phyloP scores from a whole-genome alignment of 257 asterid genomes.

The Scutellaria barbata region DNA sequence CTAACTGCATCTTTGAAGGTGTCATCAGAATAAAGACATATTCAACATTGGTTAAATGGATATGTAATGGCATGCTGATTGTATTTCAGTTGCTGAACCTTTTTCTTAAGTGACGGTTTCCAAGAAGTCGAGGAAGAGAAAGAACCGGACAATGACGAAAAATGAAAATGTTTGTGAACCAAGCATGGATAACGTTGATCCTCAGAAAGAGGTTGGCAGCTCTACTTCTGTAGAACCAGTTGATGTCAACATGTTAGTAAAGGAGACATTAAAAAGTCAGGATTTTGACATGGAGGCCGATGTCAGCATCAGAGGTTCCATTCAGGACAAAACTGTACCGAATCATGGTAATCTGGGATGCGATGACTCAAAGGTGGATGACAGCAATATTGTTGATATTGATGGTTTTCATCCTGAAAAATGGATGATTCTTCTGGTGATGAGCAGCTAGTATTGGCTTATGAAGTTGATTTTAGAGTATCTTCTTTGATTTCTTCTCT shows the following conservation, averaged over 20 bases:
- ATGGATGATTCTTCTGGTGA: conserved; percentile 76
- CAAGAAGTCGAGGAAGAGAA: conserved; percentile 74
- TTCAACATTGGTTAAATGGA: not conserved
- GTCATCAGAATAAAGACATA: not conserved
- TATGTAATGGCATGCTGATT: conserved; percentile 1
- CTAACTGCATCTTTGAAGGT: not conserved
- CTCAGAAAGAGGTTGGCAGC: conserved; percentile 47
- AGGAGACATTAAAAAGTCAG: conserved; percentile 41
- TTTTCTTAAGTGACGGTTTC: conserved; percentile 66
- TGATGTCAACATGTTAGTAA: conserved; percentile 46
- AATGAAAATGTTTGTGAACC: conserved; percentile 51
- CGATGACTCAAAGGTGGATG: conserved; percentile 47
- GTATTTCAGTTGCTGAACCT: conserved; percentile 27
- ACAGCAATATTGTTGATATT: conserved; percentile 42
- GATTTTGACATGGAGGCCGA: conserved; percentile 40
- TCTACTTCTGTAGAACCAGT: conserved; percentile 48
- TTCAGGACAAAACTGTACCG: conserved; percentile 43
- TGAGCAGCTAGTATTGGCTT: conserved; percentile 57
- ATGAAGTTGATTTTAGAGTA: conserved; percentile 82
- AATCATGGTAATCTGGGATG: conserved; percentile 42
- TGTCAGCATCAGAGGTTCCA: conserved; percentile 40
- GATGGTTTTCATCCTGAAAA: conserved; percentile 48
- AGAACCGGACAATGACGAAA: conserved; percentile 48
- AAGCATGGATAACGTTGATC: conserved; percentile 41
- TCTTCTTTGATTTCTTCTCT: conserved; percentile 80